phyloP scores from a whole-genome alignment of 2,329 filamentous ascomycete species.

The Sarocladium brachiariae region DNA sequence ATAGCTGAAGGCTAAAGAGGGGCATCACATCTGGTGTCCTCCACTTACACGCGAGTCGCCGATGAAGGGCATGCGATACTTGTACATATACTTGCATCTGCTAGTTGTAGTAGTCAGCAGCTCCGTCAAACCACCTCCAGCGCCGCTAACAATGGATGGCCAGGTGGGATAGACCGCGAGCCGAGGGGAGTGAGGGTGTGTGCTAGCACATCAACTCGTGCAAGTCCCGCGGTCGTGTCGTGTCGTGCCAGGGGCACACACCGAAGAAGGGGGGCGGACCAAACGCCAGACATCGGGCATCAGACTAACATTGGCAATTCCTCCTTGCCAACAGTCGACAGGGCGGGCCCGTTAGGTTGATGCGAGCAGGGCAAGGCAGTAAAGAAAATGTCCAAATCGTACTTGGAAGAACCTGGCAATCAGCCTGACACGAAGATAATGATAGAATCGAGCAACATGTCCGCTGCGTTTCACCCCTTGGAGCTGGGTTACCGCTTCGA shows the following conservation, averaged over 20 bases:
- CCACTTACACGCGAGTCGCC: constrained; percentile 1
- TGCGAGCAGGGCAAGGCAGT: no score
- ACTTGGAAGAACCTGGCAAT: not conserved
- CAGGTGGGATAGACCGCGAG: constrained; percentile 2
- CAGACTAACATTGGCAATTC: constrained; percentile 7
- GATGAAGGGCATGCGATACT: not conserved
- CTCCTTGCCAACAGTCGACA: not conserved
- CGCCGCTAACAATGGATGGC: not conserved
- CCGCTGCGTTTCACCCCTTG: constrained; percentile 6
- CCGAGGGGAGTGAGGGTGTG: not conserved
- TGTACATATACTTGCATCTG: no score
- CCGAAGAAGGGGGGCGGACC: constrained; percentile 4
- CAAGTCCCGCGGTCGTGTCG: no score
- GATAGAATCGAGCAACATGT: constrained; percentile 8
- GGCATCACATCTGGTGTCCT: not conserved
- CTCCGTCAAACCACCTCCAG: not conserved
- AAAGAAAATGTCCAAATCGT: no score
- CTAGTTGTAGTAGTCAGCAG: not conserved
- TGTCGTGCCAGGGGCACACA: constrained; percentile 2
- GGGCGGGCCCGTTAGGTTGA: no score
- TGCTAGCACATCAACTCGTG: not conserved
- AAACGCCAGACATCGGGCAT: constrained; percentile 7
- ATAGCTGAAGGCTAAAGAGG: constrained; percentile 1
- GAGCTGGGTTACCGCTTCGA: constrained; percentile 7
- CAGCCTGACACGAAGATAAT: not conserved